Percentiles rank a stretch among this genome's conserved stretches.
Evolutionary conservation across 352 stramenopile species (phyloP).

Genomic region (Discostella stelligera): DNA sequence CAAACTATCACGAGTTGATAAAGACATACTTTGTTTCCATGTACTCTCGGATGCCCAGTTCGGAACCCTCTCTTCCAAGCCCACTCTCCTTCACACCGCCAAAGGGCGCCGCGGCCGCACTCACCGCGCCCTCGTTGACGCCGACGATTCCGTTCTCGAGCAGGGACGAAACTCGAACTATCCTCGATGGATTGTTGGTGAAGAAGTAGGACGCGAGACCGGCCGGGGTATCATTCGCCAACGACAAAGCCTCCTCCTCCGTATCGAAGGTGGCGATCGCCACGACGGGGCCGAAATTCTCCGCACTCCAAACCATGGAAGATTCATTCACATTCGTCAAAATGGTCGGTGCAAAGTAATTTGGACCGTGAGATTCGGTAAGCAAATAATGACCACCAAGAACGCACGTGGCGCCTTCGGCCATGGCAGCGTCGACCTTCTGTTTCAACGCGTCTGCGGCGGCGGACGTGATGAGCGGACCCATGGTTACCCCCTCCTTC

Average conservation of each 20-base stretch:
- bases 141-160: constrained; percentile 94
- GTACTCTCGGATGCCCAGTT: constrained; percentile 88
- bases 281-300: constrained; percentile 96
- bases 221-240: constrained; percentile 89
- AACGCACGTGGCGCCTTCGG: constrained; percentile 87
- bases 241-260: constrained; percentile 92
- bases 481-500: constrained; percentile 83
- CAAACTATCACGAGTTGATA: constrained; percentile 50
- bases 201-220: constrained; percentile 95
- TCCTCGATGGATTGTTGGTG: constrained; percentile 87
- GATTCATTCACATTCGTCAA: constrained; percentile 84
- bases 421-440: constrained; percentile 87
- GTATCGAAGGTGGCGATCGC: constrained; percentile 90
- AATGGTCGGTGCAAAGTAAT: constrained; percentile 91
- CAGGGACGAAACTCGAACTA: constrained; percentile 83
- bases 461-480: constrained; percentile 91
- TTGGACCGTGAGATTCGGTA: constrained; percentile 63
- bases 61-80: constrained; percentile 78
- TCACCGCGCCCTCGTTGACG: constrained; percentile 91
- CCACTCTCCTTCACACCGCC: constrained; percentile 90
- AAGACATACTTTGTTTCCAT: constrained; percentile 95
- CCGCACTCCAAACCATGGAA: constrained; percentile 88
- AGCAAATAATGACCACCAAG: constrained; percentile 84
- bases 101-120: constrained; percentile 87
- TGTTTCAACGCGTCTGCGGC: constrained; percentile 85